Conservation (phyloP, 768 basidiomycete genomes). For the Boletus bicolor region DNA sequence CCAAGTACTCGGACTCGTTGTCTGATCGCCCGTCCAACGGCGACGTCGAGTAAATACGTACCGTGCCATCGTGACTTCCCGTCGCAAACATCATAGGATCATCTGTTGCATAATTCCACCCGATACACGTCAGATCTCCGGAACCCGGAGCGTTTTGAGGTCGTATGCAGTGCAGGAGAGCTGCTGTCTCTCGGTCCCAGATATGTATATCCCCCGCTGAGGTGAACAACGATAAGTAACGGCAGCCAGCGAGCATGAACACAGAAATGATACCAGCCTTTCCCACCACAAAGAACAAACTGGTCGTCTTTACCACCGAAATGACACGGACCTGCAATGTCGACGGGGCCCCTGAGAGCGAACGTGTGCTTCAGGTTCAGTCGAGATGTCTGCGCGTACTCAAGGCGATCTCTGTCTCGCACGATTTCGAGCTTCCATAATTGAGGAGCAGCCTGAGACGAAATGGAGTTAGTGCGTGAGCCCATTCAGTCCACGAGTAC, state of each 20-base stretch:
- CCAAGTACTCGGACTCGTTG: conserved; percentile 21
- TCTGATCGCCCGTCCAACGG: conserved; percentile 23
- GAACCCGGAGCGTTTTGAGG: conserved; percentile 46
- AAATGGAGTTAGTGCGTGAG: conserved; percentile 9
- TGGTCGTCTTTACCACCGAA: conserved; percentile 81
- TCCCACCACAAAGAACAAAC: conserved; percentile 72
- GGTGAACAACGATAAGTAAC: neutral
- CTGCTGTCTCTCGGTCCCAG: conserved; percentile 80
- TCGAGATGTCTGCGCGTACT: conserved; percentile 30
- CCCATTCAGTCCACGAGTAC: conserved; percentile 9
- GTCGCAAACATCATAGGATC: conserved; percentile 58
- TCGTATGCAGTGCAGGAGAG: conserved; percentile 66
- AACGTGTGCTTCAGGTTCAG: conserved; percentile 61
- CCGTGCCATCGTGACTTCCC: conserved; percentile 72
- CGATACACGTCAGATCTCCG: conserved; percentile 75
- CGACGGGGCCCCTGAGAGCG: conserved; percentile 61
- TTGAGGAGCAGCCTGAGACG: conserved; percentile 64
- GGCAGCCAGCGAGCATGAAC: neutral
- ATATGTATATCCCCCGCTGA: conserved; percentile 80
- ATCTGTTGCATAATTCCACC: conserved; percentile 69
- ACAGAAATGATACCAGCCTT: conserved; percentile 42
- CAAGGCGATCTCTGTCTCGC: conserved; percentile 46
- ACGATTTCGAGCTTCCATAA: conserved; percentile 70
- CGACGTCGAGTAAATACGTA: conserved; percentile 67
- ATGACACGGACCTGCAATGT: conserved; percentile 80